phyloP scores from a whole-genome alignment of 1,139 yeast genomes.

The Scheffersomyces quercinus region DNA sequence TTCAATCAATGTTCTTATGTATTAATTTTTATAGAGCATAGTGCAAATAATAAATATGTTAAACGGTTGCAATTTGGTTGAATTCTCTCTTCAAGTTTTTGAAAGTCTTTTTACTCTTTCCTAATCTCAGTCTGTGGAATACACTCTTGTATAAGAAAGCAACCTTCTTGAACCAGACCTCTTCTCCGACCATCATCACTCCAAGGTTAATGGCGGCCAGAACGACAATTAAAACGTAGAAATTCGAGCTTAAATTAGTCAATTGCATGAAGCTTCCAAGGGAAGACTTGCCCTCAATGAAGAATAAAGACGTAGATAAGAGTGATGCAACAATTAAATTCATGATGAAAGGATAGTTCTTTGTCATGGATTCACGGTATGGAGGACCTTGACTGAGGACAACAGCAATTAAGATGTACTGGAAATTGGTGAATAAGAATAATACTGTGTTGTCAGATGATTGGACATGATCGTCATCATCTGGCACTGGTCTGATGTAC shows the following conservation, averaged over 20 bases:
- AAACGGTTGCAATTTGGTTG: background rate
- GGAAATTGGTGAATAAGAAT: constrained; percentile 81
- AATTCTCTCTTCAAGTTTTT: constrained; percentile 36
- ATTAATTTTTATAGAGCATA: no score
- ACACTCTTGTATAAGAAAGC: constrained; percentile 32
- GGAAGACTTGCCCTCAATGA: constrained; percentile 47
- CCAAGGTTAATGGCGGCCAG: constrained; percentile 51
- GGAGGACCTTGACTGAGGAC: constrained; percentile 92
- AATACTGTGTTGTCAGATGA: constrained; percentile 88
- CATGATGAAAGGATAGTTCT: constrained; percentile 69
- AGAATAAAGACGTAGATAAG: constrained; percentile 53
- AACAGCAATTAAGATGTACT: constrained; percentile 81
- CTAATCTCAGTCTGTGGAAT: constrained; percentile 16
- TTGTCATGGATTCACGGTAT: constrained; percentile 74
- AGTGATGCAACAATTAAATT: constrained; percentile 55
- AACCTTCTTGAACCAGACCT: constrained; percentile 27
- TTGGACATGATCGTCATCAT: constrained; percentile 79
- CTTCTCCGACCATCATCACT: constrained; percentile 48
- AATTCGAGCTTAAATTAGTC: constrained; percentile 55
- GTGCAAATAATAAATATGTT: no score
- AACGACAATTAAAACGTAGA: constrained; percentile 52
- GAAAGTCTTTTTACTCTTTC: constrained; percentile 40
- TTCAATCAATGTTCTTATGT: no score
- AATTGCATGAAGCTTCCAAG: constrained; percentile 75
- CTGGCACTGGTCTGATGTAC: constrained; percentile 83